Evolutionary conservation across 768 basidiomycete species (phyloP), one percentile per base, ranked within the genome.

Genomic region (Tephrocybe sp.): DNA sequence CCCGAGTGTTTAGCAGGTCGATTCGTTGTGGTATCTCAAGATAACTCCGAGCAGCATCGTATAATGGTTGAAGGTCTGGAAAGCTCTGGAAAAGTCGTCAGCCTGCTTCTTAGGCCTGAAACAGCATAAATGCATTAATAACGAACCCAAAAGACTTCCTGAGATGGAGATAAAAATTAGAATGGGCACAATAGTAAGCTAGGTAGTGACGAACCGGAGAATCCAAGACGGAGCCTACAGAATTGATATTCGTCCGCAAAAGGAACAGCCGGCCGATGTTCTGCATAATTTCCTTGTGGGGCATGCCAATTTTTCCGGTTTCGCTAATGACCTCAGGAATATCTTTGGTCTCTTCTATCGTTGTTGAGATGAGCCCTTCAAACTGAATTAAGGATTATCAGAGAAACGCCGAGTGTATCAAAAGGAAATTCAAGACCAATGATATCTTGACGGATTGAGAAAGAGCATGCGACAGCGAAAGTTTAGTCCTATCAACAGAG

Each of bases 391-490:
- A 12, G 3, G 18, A 10, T 12, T 12, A 6, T 39, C 20, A 39
- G 38, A 4, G 3, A 21, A 39, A 3, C 18, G 20, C n/a, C 38
- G 20, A 17, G 12, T 7, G 18, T 18, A 9, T 11, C 5, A n/a
- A 21, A n/a, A n/a, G 11, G 8, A 24, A 46, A 56, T 63, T 53
- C 52, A 11, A 30, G 11, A 90, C 91, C 65, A 97, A 72, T 9
- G 95, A 97, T 66, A 98, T 96, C 73, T 97, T 98, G 57, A 96
- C 95, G 14, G 93, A 96, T 76, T 97, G 95, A 15, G 95, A 87
- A 37, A 98, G 79, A 0, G 95, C 94, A 67, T 98, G 93, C 14
- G 95, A 97, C 39, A 98, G 71, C 2, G 95, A 94, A 7, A 98
- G 74, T 70, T 97, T 98, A 4, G 95, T 97, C 94, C 94, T 97